Percentiles rank a stretch among this genome's conserved stretches.
Evolutionary conservation across 2,329 filamentous ascomycete species (phyloP).

Genomic region (Dendryphion nanum): DNA sequence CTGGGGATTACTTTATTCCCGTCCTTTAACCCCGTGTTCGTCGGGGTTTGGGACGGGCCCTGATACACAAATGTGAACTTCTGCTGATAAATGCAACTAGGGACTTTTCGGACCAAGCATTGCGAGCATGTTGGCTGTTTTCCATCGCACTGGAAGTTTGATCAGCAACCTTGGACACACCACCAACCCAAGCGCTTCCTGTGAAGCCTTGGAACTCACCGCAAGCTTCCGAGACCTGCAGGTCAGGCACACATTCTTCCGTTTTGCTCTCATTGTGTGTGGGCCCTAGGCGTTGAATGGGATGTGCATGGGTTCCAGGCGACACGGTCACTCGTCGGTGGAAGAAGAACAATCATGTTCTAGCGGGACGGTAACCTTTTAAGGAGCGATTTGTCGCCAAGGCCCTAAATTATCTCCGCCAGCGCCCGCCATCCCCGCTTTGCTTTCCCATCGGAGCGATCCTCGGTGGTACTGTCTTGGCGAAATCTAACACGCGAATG

Average conservation of each 20-base stretch:
- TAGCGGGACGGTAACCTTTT: constrained; percentile 1
- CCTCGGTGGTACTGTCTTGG: no score
- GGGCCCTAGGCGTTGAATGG: no score
- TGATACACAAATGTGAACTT: constrained; percentile 4
- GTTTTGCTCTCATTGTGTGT: constrained; percentile 5
- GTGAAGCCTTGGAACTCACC: background rate
- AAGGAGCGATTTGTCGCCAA: constrained; percentile 6
- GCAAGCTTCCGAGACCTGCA: constrained; percentile 6
- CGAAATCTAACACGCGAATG: no score
- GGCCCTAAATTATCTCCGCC: constrained; percentile 1
- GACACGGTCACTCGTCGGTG: background rate
- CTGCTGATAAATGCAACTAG: constrained; percentile 2
- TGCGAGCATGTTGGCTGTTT: constrained; percentile 6
- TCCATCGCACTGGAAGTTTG: constrained; percentile 4
- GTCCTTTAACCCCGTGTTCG: background rate
- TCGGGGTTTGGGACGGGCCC: constrained; percentile 1
- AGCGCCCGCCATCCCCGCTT: no score
- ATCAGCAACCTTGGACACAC: constrained; percentile 1
- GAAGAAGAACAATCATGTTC: background rate
- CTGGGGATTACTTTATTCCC: background rate
- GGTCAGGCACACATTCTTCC: constrained; percentile 4
- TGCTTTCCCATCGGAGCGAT: no score
- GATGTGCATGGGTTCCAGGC: no score
- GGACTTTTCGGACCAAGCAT: constrained; percentile 3
- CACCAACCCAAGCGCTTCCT: background rate